Conservation (phyloP, 345 rosid genomes). For the Rhizophora mangle region DNA sequence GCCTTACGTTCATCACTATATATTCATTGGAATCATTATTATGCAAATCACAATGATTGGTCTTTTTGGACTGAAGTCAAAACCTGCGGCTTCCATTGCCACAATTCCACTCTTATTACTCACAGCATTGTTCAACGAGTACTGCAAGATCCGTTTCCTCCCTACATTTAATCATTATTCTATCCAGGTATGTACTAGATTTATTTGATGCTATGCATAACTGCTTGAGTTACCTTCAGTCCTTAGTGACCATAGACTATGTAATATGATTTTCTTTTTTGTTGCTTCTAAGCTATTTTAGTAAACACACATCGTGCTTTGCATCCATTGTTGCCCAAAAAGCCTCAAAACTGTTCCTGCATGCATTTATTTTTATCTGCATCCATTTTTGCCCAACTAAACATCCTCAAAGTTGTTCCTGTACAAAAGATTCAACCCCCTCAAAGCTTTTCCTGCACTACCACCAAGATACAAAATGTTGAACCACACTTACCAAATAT, state of each 20-base stretch:
- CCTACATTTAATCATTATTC: constrained; percentile 58
- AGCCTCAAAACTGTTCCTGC: too few relatives aligned
- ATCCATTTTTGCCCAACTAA: too few relatives aligned
- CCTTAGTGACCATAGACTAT: background rate
- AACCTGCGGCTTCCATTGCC: constrained; percentile 76
- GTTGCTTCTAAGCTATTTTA: too few relatives aligned
- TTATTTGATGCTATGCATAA: too few relatives aligned
- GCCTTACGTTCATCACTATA: constrained; percentile 79
- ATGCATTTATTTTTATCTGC: too few relatives aligned
- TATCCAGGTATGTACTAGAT: constrained; percentile 47
- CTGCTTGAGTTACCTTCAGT: background rate
- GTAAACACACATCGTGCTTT: too few relatives aligned
- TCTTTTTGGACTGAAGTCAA: constrained; percentile 83
- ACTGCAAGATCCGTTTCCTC: constrained; percentile 85
- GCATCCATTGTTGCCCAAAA: too few relatives aligned
- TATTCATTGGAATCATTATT: constrained; percentile 59
- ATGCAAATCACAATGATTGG: constrained; percentile 96
- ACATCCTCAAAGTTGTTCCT: too few relatives aligned
- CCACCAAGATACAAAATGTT: too few relatives aligned
- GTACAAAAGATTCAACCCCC: too few relatives aligned
- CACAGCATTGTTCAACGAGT: constrained; percentile 71
- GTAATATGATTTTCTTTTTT: background rate
- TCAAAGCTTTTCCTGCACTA: too few relatives aligned
- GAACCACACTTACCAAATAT: background rate
- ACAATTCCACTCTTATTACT: constrained; percentile 66